Evolutionary conservation across 1,139 yeast species (phyloP).

Genomic region (Suhomyces panamericanus): DNA sequence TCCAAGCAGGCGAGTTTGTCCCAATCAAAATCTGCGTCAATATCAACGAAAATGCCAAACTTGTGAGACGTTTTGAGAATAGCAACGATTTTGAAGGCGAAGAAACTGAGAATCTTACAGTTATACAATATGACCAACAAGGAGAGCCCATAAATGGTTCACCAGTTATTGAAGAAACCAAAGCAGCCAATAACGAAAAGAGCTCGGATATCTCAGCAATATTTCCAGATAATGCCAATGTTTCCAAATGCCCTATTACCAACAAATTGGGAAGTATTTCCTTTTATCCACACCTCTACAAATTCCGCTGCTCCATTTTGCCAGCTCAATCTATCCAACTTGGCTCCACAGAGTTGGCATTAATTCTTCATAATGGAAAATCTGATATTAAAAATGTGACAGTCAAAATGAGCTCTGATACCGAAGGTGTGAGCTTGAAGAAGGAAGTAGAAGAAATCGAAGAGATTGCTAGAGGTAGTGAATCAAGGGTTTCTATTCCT

Average conservation of each 20-base stretch:
- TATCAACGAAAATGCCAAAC: conserved; percentile 23
- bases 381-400: conserved; percentile 16
- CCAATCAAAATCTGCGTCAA: conserved; percentile 23
- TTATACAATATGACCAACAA: conserved; percentile 10
- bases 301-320: conserved; percentile 26
- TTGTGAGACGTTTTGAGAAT: conserved; percentile 11
- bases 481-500: conserved; percentile 23
- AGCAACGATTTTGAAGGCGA: conserved; percentile 2
- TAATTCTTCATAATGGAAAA: conserved; percentile 25
- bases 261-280: background rate
- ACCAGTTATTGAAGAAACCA: background rate
- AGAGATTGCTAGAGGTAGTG: conserved; percentile 21
- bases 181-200: background rate
- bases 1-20: conserved; percentile 27
- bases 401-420: conserved; percentile 18
- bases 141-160: conserved; percentile 2
- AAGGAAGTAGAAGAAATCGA: conserved; percentile 1
- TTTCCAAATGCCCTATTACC: background rate
- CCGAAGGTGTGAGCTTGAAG: conserved; percentile 21
- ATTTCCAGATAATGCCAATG: background rate
- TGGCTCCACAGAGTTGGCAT: conserved; percentile 24
- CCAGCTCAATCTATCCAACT: conserved; percentile 17
- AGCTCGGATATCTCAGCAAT: too few species aligned
- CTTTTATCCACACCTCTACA: conserved; percentile 21
- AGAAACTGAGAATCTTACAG: conserved; percentile 16